A percentile compares a stretch with the other conserved stretches of the same genome.
Conservation (phyloP, 2,329 filamentous ascomycete genomes). For the Shiraia bambusicola region DNA sequence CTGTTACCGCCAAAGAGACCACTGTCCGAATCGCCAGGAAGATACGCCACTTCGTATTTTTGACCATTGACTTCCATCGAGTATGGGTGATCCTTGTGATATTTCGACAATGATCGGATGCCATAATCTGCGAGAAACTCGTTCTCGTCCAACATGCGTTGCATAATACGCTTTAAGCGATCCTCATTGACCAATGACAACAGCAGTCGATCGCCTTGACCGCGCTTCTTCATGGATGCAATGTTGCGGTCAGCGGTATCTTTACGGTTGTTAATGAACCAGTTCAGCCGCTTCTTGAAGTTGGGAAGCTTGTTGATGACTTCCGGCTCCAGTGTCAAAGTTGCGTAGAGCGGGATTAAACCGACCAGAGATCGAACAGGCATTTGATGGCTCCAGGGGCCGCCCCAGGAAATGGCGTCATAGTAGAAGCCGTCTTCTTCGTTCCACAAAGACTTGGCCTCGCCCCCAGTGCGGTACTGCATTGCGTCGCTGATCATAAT, state of each 20-base stretch:
- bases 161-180: slow-evolving; percentile 82
- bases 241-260: slow-evolving; percentile 93
- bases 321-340: slow-evolving; percentile 88
- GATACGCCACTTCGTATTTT: slow-evolving; percentile 81
- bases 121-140: slow-evolving; percentile 91
- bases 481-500: slow-evolving; percentile 97
- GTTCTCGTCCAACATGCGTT: slow-evolving; percentile 88
- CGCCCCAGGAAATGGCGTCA: slow-evolving; percentile 94
- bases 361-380: slow-evolving; percentile 90
- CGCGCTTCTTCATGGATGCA: slow-evolving; percentile 85
- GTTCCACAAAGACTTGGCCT: slow-evolving; percentile 89
- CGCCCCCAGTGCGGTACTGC: slow-evolving; percentile 67
- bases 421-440: slow-evolving; percentile 98
- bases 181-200: slow-evolving; percentile 91
- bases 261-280: slow-evolving; percentile 86
- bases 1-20: slow-evolving; percentile 95
- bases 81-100: slow-evolving; percentile 84
- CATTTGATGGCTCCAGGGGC: slow-evolving; percentile 89
- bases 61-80: slow-evolving; percentile 96
- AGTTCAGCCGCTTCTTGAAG: slow-evolving; percentile 90
- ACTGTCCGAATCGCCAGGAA: slow-evolving; percentile 94
- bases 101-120: slow-evolving; percentile 88
- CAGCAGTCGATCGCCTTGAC: slow-evolving; percentile 84
- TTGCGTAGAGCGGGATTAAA: slow-evolving; percentile 89
- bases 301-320: slow-evolving; percentile 86